A percentile compares a stretch with the other conserved stretches of the same genome.
Conservation (phyloP, 208 protist genomes). For the Balamuthia mandrillaris region DNA sequence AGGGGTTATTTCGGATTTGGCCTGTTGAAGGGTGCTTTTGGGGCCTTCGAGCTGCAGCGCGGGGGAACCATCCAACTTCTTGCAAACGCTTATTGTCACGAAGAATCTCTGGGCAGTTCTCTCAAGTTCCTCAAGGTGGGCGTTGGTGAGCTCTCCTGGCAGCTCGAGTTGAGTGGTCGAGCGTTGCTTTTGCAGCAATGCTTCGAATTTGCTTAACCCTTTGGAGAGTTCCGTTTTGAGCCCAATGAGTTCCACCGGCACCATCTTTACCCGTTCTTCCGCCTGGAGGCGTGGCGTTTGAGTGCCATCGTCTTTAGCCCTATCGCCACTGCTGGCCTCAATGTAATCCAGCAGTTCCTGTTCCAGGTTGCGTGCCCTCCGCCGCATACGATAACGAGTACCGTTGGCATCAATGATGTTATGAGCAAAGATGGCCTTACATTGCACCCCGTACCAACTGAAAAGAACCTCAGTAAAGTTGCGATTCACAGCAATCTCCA, state of each 20-base stretch:
- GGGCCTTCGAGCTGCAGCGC: too few relatives aligned
- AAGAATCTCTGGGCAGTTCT: too few relatives aligned
- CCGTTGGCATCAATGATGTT: not conserved
- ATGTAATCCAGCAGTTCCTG: not conserved
- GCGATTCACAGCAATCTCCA: not conserved
- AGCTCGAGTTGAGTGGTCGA: not conserved
- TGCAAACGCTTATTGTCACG: too few relatives aligned
- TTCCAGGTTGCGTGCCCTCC: not conserved
- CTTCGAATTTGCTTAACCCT: not conserved
- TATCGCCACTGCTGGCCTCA: not conserved
- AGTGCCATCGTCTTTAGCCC: too few relatives aligned
- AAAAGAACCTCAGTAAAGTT: not conserved
- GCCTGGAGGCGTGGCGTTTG: too few relatives aligned
- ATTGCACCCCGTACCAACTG: not conserved
- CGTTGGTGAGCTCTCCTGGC: not conserved
- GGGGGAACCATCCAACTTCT: too few relatives aligned
- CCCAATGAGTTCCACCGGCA: not conserved
- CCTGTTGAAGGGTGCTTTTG: too few relatives aligned
- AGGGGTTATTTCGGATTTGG: too few relatives aligned
- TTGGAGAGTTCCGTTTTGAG: not conserved
- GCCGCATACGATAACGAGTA: not conserved
- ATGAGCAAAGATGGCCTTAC: not conserved
- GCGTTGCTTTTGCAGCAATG: not conserved
- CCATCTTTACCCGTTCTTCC: not conserved
- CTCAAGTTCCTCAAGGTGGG: not conserved